Evolutionary conservation across 192 early-diverging fungal genomes (phyloP), one percentile per base, ranked within the genome.

Genomic region (Spizellomyces sp.): DNA sequence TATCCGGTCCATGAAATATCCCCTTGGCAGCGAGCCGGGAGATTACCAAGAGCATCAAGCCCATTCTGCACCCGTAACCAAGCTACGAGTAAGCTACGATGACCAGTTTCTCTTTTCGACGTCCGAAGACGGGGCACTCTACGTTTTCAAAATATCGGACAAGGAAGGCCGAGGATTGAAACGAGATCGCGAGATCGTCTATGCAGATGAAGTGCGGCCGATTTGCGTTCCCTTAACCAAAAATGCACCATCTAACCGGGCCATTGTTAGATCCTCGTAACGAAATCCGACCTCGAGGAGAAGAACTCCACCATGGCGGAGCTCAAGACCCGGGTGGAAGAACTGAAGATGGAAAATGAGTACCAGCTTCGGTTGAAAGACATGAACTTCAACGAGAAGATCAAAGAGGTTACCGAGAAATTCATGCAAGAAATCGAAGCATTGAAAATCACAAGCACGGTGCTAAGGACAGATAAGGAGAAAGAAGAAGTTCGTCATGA

Each of bases 361-460:
- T 89, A 89, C 71, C 87, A 89, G 67, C 75, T 89, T 15, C 66
- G 86, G 15, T 71, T 89, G 14, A 89, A 89, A 67, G 87, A 89
- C 67, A 87, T 89, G 86, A 88, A 88, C 69, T 88, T 81, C 75
- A 88, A 86, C 76, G 87, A 89, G 69, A 88, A 88, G 71, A 82
- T 89, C 70, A 88, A 86, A 62, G 82, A 88, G 74, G 76, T 83
- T 27, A 87, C 86, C 14, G 87, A 88, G 64, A 89, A 88, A 76
- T 84, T 84, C 63, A 80, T 81, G 76, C 84, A 89, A 69, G 87
- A 89, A 71, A 88, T 89, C 63, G 86, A 88, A 52, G 79, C 84
- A 6, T 67, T 87, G 10, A 86, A 86, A 64, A 88, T 88, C 76
- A 84, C 86, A 7, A 67, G 64, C 7, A 81, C 85, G 1, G 85